A percentile compares a stretch with the other conserved stretches of the same genome.
phyloP scores from a whole-genome alignment of 1,139 yeast species.

The Magnusiomyces clavatus region DNA sequence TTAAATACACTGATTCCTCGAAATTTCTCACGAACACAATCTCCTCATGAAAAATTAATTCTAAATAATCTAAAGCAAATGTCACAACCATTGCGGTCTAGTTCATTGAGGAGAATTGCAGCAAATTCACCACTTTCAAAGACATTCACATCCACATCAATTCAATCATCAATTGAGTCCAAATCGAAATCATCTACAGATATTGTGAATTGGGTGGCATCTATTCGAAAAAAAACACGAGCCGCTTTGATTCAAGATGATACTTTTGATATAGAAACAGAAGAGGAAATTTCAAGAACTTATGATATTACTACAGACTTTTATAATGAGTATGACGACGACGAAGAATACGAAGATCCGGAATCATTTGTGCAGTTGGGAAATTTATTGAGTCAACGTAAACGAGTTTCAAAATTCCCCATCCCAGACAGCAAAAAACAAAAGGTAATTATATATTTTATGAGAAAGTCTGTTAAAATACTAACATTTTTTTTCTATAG shows the following conservation, averaged over 20 bases:
- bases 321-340: conserved; percentile 28
- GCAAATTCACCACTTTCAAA: neutral
- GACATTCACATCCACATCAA: no score
- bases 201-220: conserved; percentile 46
- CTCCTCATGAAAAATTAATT: no score
- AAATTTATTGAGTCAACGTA: conserved; percentile 19
- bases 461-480: no score
- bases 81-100: neutral
- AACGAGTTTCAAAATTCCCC: conserved; percentile 8
- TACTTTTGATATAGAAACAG: conserved; percentile 33
- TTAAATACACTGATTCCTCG: neutral
- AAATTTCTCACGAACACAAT: no score
- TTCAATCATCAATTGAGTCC: no score
- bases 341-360: conserved; percentile 31
- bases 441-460: conserved; percentile 2
- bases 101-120: neutral
- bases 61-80: no score
- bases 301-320: conserved; percentile 24
- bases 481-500: neutral
- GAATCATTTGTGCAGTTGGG: conserved; percentile 39
- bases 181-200: conserved; percentile 21
- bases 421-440: conserved; percentile 1
- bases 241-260: conserved; percentile 22
- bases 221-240: conserved; percentile 39
- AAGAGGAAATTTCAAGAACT: conserved; percentile 34